Percentiles rank a stretch among this genome's conserved stretches.
Evolutionary conservation across 768 basidiomycete species (phyloP).

Genomic region (Clathrus columnatus): DNA sequence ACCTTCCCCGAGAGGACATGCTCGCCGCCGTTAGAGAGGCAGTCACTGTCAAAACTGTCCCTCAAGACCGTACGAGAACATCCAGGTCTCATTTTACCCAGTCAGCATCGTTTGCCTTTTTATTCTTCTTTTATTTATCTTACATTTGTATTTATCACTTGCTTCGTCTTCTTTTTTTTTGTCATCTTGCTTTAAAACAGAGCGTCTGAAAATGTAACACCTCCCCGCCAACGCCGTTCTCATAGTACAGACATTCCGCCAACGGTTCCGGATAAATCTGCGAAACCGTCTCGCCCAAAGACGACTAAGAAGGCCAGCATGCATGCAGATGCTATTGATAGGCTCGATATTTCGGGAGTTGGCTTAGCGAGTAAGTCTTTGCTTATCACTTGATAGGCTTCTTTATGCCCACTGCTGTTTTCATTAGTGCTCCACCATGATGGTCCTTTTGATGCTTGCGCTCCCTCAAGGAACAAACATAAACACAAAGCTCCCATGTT

Average conservation of each 20-base stretch:
- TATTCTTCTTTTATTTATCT: constrained; percentile 12
- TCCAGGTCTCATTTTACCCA: constrained; percentile 49
- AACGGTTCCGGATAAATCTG: constrained; percentile 29
- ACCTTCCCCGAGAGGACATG: constrained; percentile 33
- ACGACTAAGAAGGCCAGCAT: constrained; percentile 61
- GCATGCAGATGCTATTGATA: constrained; percentile 86
- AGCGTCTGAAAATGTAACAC: constrained; percentile 20
- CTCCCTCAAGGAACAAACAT: constrained; percentile 79
- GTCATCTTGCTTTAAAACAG: constrained; percentile 14
- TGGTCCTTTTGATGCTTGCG: constrained; percentile 87
- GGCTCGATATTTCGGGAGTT: constrained; percentile 77
- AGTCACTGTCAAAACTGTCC: constrained; percentile 43
- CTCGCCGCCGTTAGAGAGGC: constrained; percentile 62
- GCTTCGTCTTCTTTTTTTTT: constrained; percentile 24
- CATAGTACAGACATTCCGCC: constrained; percentile 41
- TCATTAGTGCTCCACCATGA: constrained; percentile 82
- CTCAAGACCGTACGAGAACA: constrained; percentile 31
- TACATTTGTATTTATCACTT: too few species aligned
- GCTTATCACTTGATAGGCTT: constrained; percentile 1
- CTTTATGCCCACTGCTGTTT: constrained; percentile 16
- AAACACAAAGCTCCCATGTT: constrained; percentile 75
- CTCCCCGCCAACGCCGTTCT: constrained; percentile 31
- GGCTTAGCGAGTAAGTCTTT: constrained; percentile 58
- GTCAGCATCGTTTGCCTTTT: constrained; percentile 31
- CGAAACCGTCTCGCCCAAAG: constrained; percentile 36